Conservation (phyloP, 1,284 basidiomycete species). For the Pseudomicrostroma phylloplanum region DNA sequence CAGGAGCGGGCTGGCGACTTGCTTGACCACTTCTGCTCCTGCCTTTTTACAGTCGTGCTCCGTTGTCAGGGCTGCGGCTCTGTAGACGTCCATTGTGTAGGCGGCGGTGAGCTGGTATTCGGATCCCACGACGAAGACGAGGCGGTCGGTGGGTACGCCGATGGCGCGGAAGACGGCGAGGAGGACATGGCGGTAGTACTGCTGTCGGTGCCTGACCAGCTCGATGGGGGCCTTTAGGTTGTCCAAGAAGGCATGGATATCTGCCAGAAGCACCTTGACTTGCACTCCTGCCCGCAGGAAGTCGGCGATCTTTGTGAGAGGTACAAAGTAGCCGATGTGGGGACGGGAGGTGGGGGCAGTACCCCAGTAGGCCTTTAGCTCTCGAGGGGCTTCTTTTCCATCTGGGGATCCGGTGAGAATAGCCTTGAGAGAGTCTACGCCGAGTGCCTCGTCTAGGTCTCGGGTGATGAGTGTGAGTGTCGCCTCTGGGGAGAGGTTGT, state of each 20-base stretch:
- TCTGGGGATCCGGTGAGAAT: slow-evolving; percentile 59
- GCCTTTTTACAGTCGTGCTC: slow-evolving; percentile 98
- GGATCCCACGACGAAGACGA: slow-evolving; percentile 74
- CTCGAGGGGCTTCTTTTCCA: slow-evolving; percentile 11
- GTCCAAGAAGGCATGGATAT: slow-evolving; percentile 95
- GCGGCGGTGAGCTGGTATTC: slow-evolving; percentile 84
- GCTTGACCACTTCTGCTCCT: slow-evolving; percentile 98
- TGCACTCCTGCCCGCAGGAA: slow-evolving; percentile 86
- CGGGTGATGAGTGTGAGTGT: slow-evolving; percentile 81
- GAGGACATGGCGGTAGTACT: slow-evolving; percentile 82
- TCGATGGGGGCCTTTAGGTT: slow-evolving; percentile 96
- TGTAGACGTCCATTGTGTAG: slow-evolving; percentile 93
- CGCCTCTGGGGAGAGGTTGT: slow-evolving; percentile 55
- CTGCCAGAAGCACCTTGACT: slow-evolving; percentile 80
- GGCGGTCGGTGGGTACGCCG: slow-evolving; percentile 74
- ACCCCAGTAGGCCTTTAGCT: slow-evolving; percentile 57
- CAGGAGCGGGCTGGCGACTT: slow-evolving; percentile 83
- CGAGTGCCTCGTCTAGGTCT: slow-evolving; percentile 79
- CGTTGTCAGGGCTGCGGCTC: slow-evolving; percentile 77
- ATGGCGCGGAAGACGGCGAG: slow-evolving; percentile 77
- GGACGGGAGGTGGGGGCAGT: slow-evolving; percentile 86
- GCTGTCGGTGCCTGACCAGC: slow-evolving; percentile 77
- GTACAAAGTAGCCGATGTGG: slow-evolving; percentile 94
- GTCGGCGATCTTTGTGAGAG: slow-evolving; percentile 91
- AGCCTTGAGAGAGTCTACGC: slow-evolving; percentile 73